Base-by-base conservation (phyloP, 1,284 basidiomycete species). In the Garcileccinum viscosum region DNA sequence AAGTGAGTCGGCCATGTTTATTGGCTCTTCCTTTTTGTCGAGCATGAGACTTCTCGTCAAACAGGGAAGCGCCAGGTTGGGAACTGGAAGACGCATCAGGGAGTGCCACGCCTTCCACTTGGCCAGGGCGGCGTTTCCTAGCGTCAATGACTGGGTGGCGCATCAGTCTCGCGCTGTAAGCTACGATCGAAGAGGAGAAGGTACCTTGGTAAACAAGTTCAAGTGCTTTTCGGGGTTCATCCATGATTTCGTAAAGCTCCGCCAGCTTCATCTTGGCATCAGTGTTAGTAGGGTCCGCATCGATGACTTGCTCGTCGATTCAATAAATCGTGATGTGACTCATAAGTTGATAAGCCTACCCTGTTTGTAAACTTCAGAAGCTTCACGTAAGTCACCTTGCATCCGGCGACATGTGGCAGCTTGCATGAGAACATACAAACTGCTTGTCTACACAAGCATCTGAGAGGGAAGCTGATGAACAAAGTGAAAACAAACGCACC, bases 251-350 rank as follows among this genome's bases (percentile, higher is more conserved):
- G 71, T 95, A 95, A 24, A 97, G 90, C 70, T 95, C 94, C 0
- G 97, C 97, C 1, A 98, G 86, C 72, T 93, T 92, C 87, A 96
- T 91, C 78, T 95, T 95, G 9, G 91, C 91, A 35, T 96, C 93
- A 71, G 91, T 89, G 73, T 95, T 89, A 4, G 87, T 85, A 0
- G 93, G 90, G 76, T 95, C 91, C 1, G 88, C 89, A 5, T 87
- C 83, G 24, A 93, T 86, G 22, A 98, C 96, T 94, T 40, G 37
- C 17, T 32, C 44, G 33, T 63, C 22, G 24, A 9, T 17, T 78
- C 33, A 64, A 59, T 17, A 14, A 14, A 62, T 58, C 3, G 37
- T 19, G 30, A 38, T n/a, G 30, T n/a, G n/a, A 30, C 6, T 40
- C 53, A 19, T 12, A 4, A 47, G 17, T 7, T 5, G 33, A 64